Evolutionary conservation across 306 rosid species (phyloP), one percentile per base, ranked within the genome.

Genomic region (Lablab purpureus): DNA sequence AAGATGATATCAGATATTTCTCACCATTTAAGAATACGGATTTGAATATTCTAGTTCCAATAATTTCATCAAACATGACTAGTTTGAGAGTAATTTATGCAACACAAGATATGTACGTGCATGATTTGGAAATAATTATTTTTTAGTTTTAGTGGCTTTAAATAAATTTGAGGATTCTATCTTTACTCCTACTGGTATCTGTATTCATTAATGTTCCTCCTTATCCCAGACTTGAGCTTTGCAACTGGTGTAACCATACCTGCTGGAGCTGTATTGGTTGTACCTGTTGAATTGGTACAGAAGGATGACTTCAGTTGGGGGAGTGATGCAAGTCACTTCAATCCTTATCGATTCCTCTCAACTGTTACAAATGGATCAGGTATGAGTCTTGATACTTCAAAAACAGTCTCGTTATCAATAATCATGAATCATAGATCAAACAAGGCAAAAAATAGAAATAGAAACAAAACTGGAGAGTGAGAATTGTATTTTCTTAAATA

Each of bases 221-320:
- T 21, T 59, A 64, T 52, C 45, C 70, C 78, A 93, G 94, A 91
- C 84, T 68, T 91, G 77, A 77, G 58, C 72, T 86, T 93, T 60
- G 59, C 89, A 81, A 86, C 77, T 70, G 94, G 97, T 40, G 72
- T 78, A 74, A 91, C 87, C 56, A 76, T 93, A 62, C 98, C 97
- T 51, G 90, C 94, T 77, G 94, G 92, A 71, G 83, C 94, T 67
- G 64, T 84, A 60, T 60, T 91, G 60, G 94, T 91, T 82, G 93
- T 85, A 54, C 98, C 97, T 27, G 77, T 90, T 36, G 89, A 88
- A 74, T 83, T 91, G 82, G 82, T 91, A 76, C 97, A 89, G 82
- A 91, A 81, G 85, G 93, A 93, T 78, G 84, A 27, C 82, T 84
- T 81, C 63, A 88, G 78, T 69, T 93, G 97, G 97, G 98, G 98